These are phyloP conservation scores for Cladosporium colombiae DNA, from an alignment of 2,329 filamentous ascomycete species.

Conservation along the genomic window DNA sequence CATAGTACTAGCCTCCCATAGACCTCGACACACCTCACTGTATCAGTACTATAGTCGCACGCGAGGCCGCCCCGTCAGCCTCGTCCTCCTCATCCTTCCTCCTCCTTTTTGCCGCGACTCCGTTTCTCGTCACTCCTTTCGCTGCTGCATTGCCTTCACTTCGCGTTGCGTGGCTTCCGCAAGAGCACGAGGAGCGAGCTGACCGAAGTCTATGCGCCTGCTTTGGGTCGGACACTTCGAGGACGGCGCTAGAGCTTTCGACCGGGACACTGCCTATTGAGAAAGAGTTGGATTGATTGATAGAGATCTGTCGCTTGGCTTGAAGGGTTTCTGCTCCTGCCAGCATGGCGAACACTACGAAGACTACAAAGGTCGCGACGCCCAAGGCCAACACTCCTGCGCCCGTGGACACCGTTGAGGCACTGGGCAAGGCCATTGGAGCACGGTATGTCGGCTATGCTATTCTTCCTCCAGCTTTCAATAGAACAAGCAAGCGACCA, in stretches of 20 bases:
- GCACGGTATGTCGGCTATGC: conserved; percentile 50
- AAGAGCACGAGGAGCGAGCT: conserved; percentile 13
- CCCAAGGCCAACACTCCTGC: conserved; percentile 48
- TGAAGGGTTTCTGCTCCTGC: background rate
- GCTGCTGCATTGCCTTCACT: conserved; percentile 1
- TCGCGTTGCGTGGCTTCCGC: conserved; percentile 10
- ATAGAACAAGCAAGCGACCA: background rate
- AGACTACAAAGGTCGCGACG: conserved; percentile 58
- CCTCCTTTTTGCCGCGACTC: background rate
- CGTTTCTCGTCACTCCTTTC: conserved; percentile 16
- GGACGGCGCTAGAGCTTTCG: background rate
- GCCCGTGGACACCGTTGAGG: conserved; percentile 48
- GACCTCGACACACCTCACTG: conserved; percentile 12
- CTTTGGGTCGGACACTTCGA: background rate
- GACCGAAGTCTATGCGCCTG: conserved; percentile 3
- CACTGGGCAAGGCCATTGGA: conserved; percentile 61
- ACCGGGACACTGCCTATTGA: background rate
- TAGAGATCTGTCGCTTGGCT: background rate
- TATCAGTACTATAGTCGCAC: background rate
- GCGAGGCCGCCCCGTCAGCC: background rate
- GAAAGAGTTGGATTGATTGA: background rate
- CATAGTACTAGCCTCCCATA: background rate
- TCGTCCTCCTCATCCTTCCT: background rate
- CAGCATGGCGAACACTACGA: conserved; percentile 56
- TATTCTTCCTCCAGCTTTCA: background rate